Evolutionary conservation across 441 rosid genomes (phyloP).

Genomic region (Pelargonium myrrhifolium): DNA sequence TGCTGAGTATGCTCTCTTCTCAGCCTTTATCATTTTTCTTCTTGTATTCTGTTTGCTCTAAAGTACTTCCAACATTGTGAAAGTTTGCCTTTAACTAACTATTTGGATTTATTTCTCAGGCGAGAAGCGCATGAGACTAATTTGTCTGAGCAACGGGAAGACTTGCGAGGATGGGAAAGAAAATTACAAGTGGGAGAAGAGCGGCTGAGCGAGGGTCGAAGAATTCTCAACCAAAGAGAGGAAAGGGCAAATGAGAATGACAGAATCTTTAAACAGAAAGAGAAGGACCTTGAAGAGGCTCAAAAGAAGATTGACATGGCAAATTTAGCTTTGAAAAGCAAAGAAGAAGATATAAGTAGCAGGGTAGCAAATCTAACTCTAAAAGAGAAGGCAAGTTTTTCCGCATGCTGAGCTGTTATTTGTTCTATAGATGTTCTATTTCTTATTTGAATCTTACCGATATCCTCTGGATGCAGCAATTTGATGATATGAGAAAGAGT

Average conservation of each 20-base stretch:
- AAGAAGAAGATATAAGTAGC: slow-evolving; percentile 60
- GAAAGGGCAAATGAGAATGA: slow-evolving; percentile 80
- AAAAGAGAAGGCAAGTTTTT: slow-evolving; percentile 55
- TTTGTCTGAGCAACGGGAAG: slow-evolving; percentile 84
- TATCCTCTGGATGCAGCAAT: slow-evolving; percentile 44
- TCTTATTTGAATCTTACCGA: neutral
- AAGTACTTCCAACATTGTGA: neutral
- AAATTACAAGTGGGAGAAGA: slow-evolving; percentile 86
- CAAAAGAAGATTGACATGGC: slow-evolving; percentile 70
- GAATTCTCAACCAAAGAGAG: slow-evolving; percentile 80
- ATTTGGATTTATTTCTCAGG: slow-evolving; percentile 33
- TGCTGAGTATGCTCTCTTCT: slow-evolving; percentile 54
- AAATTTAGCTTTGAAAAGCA: slow-evolving; percentile 41
- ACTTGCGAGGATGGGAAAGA: slow-evolving; percentile 84
- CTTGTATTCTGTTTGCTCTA: slow-evolving; percentile 7
- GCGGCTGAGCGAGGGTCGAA: slow-evolving; percentile 64
- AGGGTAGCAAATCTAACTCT: slow-evolving; percentile 49
- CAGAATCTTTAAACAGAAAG: slow-evolving; percentile 60
- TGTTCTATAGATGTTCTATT: neutral
- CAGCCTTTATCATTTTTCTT: slow-evolving; percentile 1
- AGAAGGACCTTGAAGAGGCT: slow-evolving; percentile 68
- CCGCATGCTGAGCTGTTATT: neutral
- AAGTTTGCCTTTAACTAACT: slow-evolving; percentile 3
- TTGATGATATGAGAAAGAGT: slow-evolving; percentile 44
- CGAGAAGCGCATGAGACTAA: slow-evolving; percentile 58